These are phyloP conservation scores for Penicillium salamii DNA, from an alignment of 495 filamentous ascomycete species.

Conservation along the genomic window DNA sequence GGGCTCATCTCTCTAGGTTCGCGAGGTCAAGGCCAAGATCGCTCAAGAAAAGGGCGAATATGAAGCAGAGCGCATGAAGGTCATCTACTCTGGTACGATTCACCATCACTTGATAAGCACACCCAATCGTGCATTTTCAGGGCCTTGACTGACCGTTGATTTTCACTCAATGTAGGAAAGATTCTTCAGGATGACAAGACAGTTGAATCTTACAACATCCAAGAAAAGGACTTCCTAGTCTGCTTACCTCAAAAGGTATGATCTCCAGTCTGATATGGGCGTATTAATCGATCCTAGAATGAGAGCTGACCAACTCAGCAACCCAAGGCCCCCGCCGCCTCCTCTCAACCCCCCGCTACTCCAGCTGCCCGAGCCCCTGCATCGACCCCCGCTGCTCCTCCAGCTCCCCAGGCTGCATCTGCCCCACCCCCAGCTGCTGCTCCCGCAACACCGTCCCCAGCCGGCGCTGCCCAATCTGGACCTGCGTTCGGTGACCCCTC, in stretches of 20 bases:
- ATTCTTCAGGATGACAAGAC: conserved; percentile 96
- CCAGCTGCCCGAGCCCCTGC: conserved; percentile 43
- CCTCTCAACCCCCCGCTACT: conserved; percentile 58
- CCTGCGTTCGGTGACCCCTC: conserved; percentile 69
- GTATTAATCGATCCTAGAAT: neutral
- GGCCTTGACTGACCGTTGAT: neutral
- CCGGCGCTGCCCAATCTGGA: conserved; percentile 41
- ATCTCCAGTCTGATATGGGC: neutral
- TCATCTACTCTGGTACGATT: conserved; percentile 87
- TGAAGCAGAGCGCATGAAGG: conserved; percentile 82
- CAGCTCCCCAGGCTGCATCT: conserved; percentile 61
- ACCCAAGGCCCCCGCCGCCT: conserved; percentile 65
- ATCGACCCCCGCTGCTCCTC: conserved; percentile 55
- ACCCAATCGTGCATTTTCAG: neutral
- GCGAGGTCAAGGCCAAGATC: conserved; percentile 86
- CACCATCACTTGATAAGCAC: neutral
- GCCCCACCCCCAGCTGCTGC: conserved; percentile 54
- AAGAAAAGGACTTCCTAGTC: conserved; percentile 98
- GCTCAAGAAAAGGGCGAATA: conserved; percentile 77
- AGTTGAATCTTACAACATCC: conserved; percentile 92
- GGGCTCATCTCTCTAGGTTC: conserved; percentile 60
- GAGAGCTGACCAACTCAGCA: conserved; percentile 27
- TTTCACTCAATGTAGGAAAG: conserved; percentile 63
- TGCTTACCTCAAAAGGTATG: conserved; percentile 93
- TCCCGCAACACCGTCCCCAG: conserved; percentile 66